A percentile compares a stretch with the other conserved stretches of the same genome.
These are phyloP conservation scores for Bryopsis sp. DNA, from an alignment of 139 green algal genomes.

Conservation along the genomic window DNA sequence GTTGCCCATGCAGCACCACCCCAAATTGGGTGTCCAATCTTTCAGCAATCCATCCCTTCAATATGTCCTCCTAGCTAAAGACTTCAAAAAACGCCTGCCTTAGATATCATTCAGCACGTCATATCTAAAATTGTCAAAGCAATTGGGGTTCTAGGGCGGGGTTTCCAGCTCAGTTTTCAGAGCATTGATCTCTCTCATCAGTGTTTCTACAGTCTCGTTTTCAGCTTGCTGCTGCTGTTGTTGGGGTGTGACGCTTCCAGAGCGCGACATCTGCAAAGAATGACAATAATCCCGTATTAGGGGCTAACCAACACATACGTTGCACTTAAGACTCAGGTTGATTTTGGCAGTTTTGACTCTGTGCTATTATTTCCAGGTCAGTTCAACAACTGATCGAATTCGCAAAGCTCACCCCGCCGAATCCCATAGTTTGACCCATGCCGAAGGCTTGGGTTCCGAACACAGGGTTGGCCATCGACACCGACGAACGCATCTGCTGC, in stretches of 20 bases:
- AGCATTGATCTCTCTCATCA: conserved; percentile 10
- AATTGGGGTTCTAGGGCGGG: no score
- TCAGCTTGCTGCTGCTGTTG: conserved; percentile 6
- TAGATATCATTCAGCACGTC: no score
- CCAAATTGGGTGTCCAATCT: no score
- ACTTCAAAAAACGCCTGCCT: no score
- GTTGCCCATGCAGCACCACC: no score
- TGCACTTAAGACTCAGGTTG: background rate
- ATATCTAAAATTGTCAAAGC: no score
- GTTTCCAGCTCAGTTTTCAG: conserved; percentile 13
- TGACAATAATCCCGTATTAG: background rate
- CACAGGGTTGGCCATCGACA: background rate
- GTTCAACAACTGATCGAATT: background rate
- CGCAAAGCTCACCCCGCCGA: background rate
- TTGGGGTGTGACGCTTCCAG: background rate
- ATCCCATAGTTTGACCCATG: background rate
- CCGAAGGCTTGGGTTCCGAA: background rate
- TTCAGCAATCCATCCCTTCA: no score
- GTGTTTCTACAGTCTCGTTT: background rate
- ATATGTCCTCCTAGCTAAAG: no score
- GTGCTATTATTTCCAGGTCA: background rate
- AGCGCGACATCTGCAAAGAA: background rate
- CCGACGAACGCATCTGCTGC: background rate
- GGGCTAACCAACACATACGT: background rate
- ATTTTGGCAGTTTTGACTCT: background rate